Conservation (phyloP, 148 eudicot genomes). For the Talinum fruticosum region DNA sequence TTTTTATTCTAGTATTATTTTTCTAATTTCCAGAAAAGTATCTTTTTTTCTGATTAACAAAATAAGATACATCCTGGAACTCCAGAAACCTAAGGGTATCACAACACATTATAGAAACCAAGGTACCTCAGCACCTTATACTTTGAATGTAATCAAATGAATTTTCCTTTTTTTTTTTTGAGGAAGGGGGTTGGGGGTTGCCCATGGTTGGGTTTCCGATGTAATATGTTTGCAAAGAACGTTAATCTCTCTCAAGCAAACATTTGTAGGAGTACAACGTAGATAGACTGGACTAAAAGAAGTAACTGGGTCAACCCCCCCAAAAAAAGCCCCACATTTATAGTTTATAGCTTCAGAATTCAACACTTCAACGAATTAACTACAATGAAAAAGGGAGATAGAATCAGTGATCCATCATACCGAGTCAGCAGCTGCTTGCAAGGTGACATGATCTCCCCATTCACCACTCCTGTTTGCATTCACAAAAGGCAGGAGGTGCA, state of each 20-base stretch:
- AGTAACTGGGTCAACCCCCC: not conserved
- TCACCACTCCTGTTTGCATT: slow-evolving; percentile 61
- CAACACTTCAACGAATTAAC: not conserved
- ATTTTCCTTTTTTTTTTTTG: too few relatives aligned
- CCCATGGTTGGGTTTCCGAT: not conserved
- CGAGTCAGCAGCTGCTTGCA: slow-evolving; percentile 46
- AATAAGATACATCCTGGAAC: not conserved
- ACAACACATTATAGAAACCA: not conserved
- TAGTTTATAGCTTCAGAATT: not conserved
- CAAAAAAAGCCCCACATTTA: not conserved
- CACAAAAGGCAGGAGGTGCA: not conserved
- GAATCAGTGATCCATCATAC: slow-evolving; percentile 13
- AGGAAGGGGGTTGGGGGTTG: not conserved
- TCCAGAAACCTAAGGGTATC: not conserved
- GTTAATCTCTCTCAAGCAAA: not conserved
- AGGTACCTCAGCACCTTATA: not conserved
- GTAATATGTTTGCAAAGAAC: not conserved
- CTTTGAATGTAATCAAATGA: not conserved
- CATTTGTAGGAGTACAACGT: not conserved
- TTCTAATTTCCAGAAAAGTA: not conserved
- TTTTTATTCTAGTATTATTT: too few relatives aligned
- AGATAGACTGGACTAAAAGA: not conserved
- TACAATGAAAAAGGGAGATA: not conserved
- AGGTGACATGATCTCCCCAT: slow-evolving; percentile 55
- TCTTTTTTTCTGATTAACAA: not conserved